Evolutionary conservation across 768 basidiomycete genomes (phyloP).

Genomic region (Boletus fagicola): DNA sequence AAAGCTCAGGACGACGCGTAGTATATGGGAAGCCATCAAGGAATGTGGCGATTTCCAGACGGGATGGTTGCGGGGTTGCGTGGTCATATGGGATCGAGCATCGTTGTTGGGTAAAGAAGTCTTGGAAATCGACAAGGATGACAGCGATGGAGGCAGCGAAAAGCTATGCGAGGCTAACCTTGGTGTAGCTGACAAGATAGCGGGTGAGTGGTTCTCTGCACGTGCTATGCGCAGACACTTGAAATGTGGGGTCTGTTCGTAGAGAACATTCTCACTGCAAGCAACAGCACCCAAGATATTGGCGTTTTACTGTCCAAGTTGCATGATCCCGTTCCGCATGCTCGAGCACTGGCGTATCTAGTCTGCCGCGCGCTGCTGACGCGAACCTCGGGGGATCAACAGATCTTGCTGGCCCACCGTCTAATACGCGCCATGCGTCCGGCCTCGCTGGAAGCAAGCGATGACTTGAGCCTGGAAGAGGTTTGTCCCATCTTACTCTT

Average conservation of each 20-base stretch:
- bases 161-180: constrained; percentile 54
- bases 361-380: constrained; percentile 60
- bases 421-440: constrained; percentile 48
- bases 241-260: constrained; percentile 1
- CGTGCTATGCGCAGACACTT: not conserved
- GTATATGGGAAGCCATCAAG: constrained; percentile 72
- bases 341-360: constrained; percentile 58
- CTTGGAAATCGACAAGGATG: constrained; percentile 31
- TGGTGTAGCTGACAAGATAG: constrained; percentile 57
- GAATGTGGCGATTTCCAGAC: constrained; percentile 31
- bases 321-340: constrained; percentile 47
- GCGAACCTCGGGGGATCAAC: constrained; percentile 55
- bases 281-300: constrained; percentile 42
- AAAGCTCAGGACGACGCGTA: constrained; percentile 58
- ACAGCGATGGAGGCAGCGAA: constrained; percentile 35
- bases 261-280: constrained; percentile 67
- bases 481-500: constrained; percentile 19
- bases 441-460: constrained; percentile 44
- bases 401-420: constrained; percentile 51
- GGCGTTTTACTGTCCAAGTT: constrained; percentile 52
- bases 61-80: constrained; percentile 55
- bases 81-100: constrained; percentile 37
- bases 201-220: constrained; percentile 44
- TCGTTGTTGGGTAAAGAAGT: constrained; percentile 30
- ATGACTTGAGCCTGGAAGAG: constrained; percentile 32